A percentile compares a stretch with the other conserved stretches of the same genome.
Evolutionary conservation across 1,284 basidiomycete species (phyloP).

Genomic region (Irpex lacteus): DNA sequence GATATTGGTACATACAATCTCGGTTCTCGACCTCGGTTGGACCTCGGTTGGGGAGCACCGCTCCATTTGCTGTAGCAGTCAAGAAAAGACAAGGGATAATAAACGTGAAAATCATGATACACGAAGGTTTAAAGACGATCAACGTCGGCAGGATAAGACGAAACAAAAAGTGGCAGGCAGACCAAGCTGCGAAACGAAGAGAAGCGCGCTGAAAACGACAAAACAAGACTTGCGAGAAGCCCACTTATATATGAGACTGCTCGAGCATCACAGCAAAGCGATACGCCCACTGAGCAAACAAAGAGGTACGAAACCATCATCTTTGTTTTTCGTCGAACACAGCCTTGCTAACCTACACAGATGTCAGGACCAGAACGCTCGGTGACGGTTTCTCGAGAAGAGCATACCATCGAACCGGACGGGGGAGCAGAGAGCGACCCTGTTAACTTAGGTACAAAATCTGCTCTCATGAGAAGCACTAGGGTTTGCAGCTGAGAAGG

Average conservation of each 20-base stretch:
- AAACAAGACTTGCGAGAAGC: conserved; percentile 13
- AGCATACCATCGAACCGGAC: not conserved
- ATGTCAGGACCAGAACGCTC: not conserved
- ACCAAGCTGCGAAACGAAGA: not conserved
- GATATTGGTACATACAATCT: not conserved
- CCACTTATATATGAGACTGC: conserved; percentile 7
- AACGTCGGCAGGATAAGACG: conserved; percentile 13
- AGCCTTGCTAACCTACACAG: not conserved
- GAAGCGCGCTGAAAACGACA: not conserved
- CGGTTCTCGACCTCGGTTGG: not conserved
- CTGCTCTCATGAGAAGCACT: too few relatives aligned
- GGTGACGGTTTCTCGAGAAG: not conserved
- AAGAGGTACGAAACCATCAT: not conserved
- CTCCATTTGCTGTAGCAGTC: conserved; percentile 9
- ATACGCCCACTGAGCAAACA: not conserved
- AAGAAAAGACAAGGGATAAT: conserved; percentile 14
- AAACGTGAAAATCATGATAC: conserved; percentile 14
- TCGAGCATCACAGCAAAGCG: not conserved
- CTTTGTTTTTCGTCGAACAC: not conserved
- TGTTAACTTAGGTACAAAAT: not conserved
- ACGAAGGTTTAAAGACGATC: conserved; percentile 13
- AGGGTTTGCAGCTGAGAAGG: too few relatives aligned
- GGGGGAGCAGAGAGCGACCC: not conserved
- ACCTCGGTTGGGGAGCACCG: not conserved
- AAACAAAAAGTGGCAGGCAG: conserved; percentile 1